Conservation (phyloP, 2,329 filamentous ascomycete genomes). For the Chrysoporthe puriensis region DNA sequence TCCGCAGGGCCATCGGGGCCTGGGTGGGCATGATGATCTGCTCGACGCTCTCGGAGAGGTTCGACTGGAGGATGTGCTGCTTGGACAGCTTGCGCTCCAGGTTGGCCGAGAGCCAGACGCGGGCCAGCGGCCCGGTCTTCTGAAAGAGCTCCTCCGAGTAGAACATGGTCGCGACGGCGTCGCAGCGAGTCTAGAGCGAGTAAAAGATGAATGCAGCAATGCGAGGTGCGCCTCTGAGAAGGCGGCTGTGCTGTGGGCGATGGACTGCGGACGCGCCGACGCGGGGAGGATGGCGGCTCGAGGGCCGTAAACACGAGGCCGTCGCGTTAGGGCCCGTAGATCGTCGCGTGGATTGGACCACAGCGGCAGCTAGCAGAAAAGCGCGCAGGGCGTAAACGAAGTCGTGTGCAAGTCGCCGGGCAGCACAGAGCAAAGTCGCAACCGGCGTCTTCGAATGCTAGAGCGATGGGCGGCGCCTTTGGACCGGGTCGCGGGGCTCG, state of each 20-base stretch:
- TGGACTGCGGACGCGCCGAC: conserved; percentile 23
- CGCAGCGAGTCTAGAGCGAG: conserved; percentile 8
- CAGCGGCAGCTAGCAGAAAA: conserved; percentile 13
- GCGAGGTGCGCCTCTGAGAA: background rate
- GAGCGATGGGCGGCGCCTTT: conserved; percentile 25
- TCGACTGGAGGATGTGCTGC: conserved; percentile 91
- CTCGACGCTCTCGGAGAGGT: conserved; percentile 91
- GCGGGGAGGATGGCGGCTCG: conserved; percentile 22
- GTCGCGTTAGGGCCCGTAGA: conserved; percentile 18
- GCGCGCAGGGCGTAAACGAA: conserved; percentile 18
- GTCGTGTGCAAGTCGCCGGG: background rate
- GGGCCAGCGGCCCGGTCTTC: conserved; percentile 95
- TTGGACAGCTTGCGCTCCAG: conserved; percentile 98
- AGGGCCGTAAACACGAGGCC: conserved; percentile 22
- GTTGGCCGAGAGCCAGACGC: conserved; percentile 97
- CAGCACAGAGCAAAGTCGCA: conserved; percentile 14
- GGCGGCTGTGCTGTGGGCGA: conserved; percentile 6
- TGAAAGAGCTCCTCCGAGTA: conserved; percentile 95
- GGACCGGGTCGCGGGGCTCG: conserved; percentile 24
- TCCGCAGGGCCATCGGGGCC: conserved; percentile 89
- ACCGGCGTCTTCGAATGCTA: conserved; percentile 15
- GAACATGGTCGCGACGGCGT: conserved; percentile 70
- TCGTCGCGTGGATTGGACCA: conserved; percentile 25
- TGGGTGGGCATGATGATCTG: conserved; percentile 92
- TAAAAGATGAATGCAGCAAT: background rate